Evolutionary conservation across 2,329 filamentous ascomycete genomes (phyloP).

Genomic region (Cyphellophora attinorum): DNA sequence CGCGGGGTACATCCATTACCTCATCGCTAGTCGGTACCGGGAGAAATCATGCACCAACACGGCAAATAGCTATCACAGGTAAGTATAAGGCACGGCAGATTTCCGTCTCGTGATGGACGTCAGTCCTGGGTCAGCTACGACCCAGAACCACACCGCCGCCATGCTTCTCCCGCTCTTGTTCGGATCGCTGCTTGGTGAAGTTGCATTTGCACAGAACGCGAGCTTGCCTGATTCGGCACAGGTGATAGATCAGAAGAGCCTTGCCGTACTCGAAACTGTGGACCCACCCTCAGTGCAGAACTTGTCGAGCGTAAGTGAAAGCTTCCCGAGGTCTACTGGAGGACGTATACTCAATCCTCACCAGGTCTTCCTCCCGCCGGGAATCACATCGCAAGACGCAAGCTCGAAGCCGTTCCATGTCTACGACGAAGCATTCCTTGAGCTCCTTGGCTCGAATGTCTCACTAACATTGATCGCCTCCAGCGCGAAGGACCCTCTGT

Average conservation of each 20-base stretch:
- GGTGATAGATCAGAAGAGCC: constrained; percentile 34
- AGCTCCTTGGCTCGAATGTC: constrained; percentile 40
- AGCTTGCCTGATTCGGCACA: constrained; percentile 33
- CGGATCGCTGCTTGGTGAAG: constrained; percentile 2
- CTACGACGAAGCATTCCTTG: constrained; percentile 42
- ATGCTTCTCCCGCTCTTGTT: constrained; percentile 9
- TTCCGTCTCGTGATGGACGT: too few relatives aligned
- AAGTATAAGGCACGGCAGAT: too few relatives aligned
- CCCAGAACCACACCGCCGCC: too few relatives aligned
- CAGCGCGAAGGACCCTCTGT: constrained; percentile 36
- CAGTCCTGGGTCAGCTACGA: too few relatives aligned
- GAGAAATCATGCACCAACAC: too few relatives aligned
- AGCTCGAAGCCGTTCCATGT: constrained; percentile 30
- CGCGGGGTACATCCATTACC: too few relatives aligned
- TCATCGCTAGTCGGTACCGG: too few relatives aligned
- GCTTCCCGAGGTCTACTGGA: not conserved
- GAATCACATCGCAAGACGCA: constrained; percentile 28
- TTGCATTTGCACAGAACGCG: constrained; percentile 8
- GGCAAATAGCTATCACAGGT: too few relatives aligned
- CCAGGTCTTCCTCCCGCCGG: constrained; percentile 36
- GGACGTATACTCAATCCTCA: not conserved
- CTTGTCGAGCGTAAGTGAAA: constrained; percentile 24
- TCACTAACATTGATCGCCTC: constrained; percentile 41
- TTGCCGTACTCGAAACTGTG: constrained; percentile 33
- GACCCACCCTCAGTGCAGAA: constrained; percentile 23